Conservation (phyloP, 129 eudicot genomes). For the Centrapalus pauciflorus region DNA sequence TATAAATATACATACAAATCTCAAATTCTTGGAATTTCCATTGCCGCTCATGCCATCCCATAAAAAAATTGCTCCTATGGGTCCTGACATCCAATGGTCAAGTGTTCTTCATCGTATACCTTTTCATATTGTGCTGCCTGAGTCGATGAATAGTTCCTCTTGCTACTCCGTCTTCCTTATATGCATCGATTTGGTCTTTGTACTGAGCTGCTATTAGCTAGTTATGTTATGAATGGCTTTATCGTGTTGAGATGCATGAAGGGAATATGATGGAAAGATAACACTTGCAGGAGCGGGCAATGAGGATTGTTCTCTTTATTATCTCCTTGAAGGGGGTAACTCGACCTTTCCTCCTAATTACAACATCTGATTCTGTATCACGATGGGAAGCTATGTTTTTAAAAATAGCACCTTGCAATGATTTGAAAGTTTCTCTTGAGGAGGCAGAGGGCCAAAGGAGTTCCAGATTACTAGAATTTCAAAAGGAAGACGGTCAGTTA, state of each 20-base stretch:
- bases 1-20: too few relatives aligned
- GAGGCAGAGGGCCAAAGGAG: slow-evolving; percentile 31
- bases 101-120: not conserved
- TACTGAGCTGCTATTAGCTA: not conserved
- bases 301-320: slow-evolving; percentile 38
- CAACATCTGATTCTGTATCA: slow-evolving; percentile 27
- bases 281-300: slow-evolving; percentile 51
- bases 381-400: slow-evolving; percentile 68
- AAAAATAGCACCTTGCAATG: slow-evolving; percentile 35
- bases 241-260: slow-evolving; percentile 6
- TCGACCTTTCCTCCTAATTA: slow-evolving; percentile 58
- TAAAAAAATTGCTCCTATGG: too few relatives aligned
- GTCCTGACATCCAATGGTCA: too few relatives aligned
- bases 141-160: not conserved
- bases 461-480: slow-evolving; percentile 43
- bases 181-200: not conserved
- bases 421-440: slow-evolving; percentile 47
- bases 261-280: slow-evolving; percentile 1
- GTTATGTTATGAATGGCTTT: slow-evolving; percentile 5
- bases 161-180: not conserved
- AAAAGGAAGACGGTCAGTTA: slow-evolving; percentile 42
- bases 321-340: slow-evolving; percentile 38
- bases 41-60: too few relatives aligned
- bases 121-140: not conserved
- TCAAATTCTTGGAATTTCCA: too few relatives aligned